These are phyloP conservation scores for Leishmania braziliensis DNA, from an alignment of 208 protist species.

Conservation along the genomic window DNA sequence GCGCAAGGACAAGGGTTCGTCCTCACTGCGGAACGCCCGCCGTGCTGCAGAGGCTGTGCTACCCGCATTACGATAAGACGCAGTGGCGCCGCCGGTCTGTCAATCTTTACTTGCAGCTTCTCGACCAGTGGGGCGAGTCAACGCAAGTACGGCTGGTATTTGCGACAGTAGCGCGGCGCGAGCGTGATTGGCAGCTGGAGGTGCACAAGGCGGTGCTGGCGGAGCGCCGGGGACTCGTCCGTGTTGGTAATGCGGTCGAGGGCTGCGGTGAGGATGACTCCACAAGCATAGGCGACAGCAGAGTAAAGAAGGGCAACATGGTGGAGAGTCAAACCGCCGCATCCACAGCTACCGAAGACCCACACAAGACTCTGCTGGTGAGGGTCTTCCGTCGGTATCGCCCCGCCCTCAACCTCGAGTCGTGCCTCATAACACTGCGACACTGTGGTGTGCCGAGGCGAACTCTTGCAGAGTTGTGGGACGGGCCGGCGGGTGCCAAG, in stretches of 20 bases:
- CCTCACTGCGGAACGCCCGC: neutral
- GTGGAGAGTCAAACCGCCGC: neutral
- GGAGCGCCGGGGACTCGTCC: neutral
- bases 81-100: conserved; percentile 47
- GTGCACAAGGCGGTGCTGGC: conserved; percentile 18
- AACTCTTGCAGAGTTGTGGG: conserved; percentile 2
- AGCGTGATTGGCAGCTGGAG: conserved; percentile 18
- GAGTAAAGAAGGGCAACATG: neutral
- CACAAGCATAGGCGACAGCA: neutral
- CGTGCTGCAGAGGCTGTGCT: conserved; percentile 20
- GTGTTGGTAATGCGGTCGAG: neutral
- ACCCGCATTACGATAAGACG: conserved; percentile 31
- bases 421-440: conserved; percentile 32
- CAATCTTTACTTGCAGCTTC: conserved; percentile 48
- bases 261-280: neutral
- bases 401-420: conserved; percentile 32
- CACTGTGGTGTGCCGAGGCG: conserved; percentile 15
- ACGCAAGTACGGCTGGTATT: conserved; percentile 56
- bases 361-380: neutral
- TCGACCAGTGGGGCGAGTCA: conserved; percentile 53
- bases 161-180: conserved; percentile 27
- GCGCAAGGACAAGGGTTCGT: neutral
- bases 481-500: neutral
- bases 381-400: conserved; percentile 10
- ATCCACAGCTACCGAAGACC: neutral